Conservation (phyloP, 176 grass and related monocot genomes). For the Carex kokanica region DNA sequence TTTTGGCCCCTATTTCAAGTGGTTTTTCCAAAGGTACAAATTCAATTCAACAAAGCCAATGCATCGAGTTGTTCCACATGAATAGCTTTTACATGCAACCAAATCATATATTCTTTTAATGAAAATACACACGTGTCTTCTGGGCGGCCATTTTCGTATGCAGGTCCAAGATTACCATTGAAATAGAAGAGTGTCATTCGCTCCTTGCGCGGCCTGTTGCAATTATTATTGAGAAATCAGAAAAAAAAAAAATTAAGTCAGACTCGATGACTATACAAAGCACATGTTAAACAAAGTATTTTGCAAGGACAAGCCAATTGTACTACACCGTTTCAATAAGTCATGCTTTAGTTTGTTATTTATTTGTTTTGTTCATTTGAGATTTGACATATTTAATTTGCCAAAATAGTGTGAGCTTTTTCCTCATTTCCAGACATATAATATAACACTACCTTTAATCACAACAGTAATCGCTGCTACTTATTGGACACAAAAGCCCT, state of each 20-base stretch:
- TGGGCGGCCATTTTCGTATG: conserved; percentile 68
- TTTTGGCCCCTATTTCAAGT: neutral
- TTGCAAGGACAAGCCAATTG: neutral
- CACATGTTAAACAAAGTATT: neutral
- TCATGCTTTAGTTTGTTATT: neutral
- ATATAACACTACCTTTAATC: neutral
- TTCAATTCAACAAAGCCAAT: neutral
- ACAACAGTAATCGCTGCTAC: neutral
- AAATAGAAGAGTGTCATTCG: conserved; percentile 93
- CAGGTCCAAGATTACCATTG: conserved; percentile 92
- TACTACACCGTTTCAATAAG: neutral
- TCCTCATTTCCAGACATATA: neutral
- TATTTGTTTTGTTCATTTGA: neutral
- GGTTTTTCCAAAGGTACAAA: neutral
- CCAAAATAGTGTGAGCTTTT: neutral
- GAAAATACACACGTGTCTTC: conserved; percentile 68
- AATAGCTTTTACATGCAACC: neutral
- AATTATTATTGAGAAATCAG: conserved; percentile 4
- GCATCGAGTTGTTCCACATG: conserved; percentile 4
- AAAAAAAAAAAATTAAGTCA: neutral
- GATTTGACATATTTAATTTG: neutral
- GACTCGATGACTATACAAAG: neutral
- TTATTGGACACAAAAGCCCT: neutral
- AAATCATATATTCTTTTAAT: neutral
- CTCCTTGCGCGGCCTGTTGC: conserved; percentile 55